These are phyloP conservation scores for Trichoderma pleuroti DNA, from an alignment of 2,329 filamentous ascomycete genomes.

Conservation along the genomic window DNA sequence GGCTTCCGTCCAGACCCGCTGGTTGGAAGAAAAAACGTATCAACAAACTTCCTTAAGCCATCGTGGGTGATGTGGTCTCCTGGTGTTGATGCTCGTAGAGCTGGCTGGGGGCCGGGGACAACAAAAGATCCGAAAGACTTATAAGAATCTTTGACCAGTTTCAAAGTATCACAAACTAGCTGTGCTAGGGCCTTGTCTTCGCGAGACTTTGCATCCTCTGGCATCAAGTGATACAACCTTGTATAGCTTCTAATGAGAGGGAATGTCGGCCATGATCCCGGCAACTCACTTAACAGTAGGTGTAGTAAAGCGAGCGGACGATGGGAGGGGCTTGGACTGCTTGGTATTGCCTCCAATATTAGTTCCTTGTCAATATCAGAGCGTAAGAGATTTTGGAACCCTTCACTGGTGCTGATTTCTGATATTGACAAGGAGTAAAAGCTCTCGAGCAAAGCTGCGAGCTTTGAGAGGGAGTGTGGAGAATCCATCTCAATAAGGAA, in stretches of 20 bases:
- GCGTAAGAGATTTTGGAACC: slow-evolving; percentile 17
- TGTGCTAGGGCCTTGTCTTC: slow-evolving; percentile 17
- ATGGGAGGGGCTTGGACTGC: slow-evolving; percentile 21
- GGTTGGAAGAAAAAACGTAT: slow-evolving; percentile 32
- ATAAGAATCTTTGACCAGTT: slow-evolving; percentile 32
- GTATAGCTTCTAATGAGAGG: slow-evolving; percentile 34
- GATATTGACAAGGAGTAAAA: slow-evolving; percentile 23
- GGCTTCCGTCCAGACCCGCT: slow-evolving; percentile 32
- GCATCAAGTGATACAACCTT: slow-evolving; percentile 35
- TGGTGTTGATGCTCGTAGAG: slow-evolving; percentile 28
- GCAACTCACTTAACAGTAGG: slow-evolving; percentile 25
- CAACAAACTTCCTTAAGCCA: slow-evolving; percentile 32
- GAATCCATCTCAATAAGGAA: slow-evolving; percentile 18
- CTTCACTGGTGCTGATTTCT: slow-evolving; percentile 21
- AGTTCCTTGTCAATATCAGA: slow-evolving; percentile 20
- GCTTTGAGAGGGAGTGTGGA: not conserved
- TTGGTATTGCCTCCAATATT: slow-evolving; percentile 26
- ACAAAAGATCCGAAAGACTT: slow-evolving; percentile 40
- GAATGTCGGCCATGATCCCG: slow-evolving; percentile 30
- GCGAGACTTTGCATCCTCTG: slow-evolving; percentile 35
- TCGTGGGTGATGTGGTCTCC: slow-evolving; percentile 32
- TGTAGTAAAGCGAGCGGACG: slow-evolving; percentile 29
- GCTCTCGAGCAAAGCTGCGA: slow-evolving; percentile 21
- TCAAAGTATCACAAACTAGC: slow-evolving; percentile 23
- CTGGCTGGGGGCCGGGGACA: slow-evolving; percentile 26